Percentiles rank a stretch among this genome's conserved stretches.
Evolutionary conservation across 208 protist species (phyloP).

Genomic region (Endotrypanum monterogeii): DNA sequence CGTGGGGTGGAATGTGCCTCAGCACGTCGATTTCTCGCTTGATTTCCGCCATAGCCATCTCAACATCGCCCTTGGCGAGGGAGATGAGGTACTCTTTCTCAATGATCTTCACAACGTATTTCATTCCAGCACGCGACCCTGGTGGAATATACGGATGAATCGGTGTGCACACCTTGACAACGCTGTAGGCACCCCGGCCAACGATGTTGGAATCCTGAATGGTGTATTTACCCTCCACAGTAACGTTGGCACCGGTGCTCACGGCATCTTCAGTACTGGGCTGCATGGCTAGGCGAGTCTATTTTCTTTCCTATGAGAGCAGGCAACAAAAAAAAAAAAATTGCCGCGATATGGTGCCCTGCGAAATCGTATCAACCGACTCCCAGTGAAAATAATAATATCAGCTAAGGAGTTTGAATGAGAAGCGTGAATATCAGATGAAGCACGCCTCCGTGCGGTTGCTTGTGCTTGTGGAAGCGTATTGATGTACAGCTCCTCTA

Average conservation of each 20-base stretch:
- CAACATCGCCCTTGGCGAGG: slow-evolving; percentile 83
- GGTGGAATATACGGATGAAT: slow-evolving; percentile 74
- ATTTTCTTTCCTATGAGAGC: slow-evolving; percentile 1
- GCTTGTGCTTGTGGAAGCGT: background rate
- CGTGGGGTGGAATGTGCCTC: slow-evolving; percentile 83
- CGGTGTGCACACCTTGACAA: slow-evolving; percentile 83
- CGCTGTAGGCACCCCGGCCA: slow-evolving; percentile 87
- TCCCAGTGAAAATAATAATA: slow-evolving; percentile 4
- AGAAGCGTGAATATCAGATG: slow-evolving; percentile 6
- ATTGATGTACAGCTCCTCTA: background rate
- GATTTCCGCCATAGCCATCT: slow-evolving; percentile 88
- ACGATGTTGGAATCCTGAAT: slow-evolving; percentile 82
- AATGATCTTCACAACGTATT: slow-evolving; percentile 91
- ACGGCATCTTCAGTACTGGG: slow-evolving; percentile 6
- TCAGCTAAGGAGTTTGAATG: slow-evolving; percentile 2
- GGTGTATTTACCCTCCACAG: slow-evolving; percentile 77
- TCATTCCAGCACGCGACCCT: slow-evolving; percentile 69
- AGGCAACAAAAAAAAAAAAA: slow-evolving; percentile 1
- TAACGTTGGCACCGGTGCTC: slow-evolving; percentile 20
- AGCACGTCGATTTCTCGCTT: slow-evolving; percentile 91
- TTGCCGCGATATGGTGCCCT: background rate
- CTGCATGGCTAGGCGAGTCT: slow-evolving; percentile 9
- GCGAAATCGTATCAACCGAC: slow-evolving; percentile 1
- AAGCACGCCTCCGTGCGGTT: background rate
- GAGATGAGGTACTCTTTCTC: slow-evolving; percentile 90